Evolutionary conservation across 2,329 filamentous ascomycete species (phyloP).

Genomic region (Ophiostoma sp.): DNA sequence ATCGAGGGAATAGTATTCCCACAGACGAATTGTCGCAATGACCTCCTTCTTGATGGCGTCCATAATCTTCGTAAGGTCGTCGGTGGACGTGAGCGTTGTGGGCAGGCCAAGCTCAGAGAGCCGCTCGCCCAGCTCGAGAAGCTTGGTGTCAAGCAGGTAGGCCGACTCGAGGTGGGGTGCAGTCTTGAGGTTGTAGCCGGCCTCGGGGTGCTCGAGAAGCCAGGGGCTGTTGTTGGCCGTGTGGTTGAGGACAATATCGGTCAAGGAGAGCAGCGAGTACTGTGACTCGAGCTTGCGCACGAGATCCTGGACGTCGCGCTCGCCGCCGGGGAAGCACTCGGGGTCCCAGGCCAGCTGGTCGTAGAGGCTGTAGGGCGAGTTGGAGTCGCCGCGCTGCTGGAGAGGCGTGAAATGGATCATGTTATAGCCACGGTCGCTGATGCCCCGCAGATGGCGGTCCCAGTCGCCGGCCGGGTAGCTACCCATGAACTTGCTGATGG

Average conservation of each 20-base stretch:
- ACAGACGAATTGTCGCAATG: slow-evolving; percentile 70
- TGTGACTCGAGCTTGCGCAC: slow-evolving; percentile 77
- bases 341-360: slow-evolving; percentile 87
- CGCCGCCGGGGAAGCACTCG: slow-evolving; percentile 73
- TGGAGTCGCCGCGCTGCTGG: slow-evolving; percentile 80
- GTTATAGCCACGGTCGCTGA: slow-evolving; percentile 90
- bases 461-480: slow-evolving; percentile 72
- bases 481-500: slow-evolving; percentile 98
- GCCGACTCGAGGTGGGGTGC: slow-evolving; percentile 71
- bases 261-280: slow-evolving; percentile 78
- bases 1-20: slow-evolving; percentile 89
- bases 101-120: slow-evolving; percentile 69
- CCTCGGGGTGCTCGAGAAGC: slow-evolving; percentile 90
- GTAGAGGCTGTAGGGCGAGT: slow-evolving; percentile 95
- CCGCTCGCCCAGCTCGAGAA: slow-evolving; percentile 70
- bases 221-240: slow-evolving; percentile 93
- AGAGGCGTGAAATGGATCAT: slow-evolving; percentile 98
- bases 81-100: slow-evolving; percentile 60
- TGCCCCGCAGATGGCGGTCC: slow-evolving; percentile 82
- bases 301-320: slow-evolving; percentile 72
- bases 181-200: slow-evolving; percentile 88
- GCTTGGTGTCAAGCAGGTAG: slow-evolving; percentile 54
- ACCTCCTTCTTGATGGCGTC: slow-evolving; percentile 75
- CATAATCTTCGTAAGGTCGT: slow-evolving; percentile 77
- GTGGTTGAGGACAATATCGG: slow-evolving; percentile 97